Evolutionary conservation across 352 stramenopile genomes (phyloP).

Genomic region (Sclerospora graminicola): DNA sequence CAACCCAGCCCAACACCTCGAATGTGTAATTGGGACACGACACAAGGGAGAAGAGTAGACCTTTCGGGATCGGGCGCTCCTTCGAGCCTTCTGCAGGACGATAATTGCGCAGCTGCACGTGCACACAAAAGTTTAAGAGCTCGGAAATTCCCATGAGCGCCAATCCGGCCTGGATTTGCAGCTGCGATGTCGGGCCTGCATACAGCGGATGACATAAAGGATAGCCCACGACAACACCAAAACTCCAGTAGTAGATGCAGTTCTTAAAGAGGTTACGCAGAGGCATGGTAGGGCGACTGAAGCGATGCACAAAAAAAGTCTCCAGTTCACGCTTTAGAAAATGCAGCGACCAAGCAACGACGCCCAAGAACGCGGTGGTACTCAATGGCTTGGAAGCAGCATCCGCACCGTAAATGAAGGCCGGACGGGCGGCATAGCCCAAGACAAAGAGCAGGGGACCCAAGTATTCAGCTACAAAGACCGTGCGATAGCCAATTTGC

Average conservation of each 20-base stretch:
- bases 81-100: slow-evolving; percentile 67
- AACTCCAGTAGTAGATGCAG: slow-evolving; percentile 85
- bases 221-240: slow-evolving; percentile 76
- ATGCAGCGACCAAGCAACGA: slow-evolving; percentile 63
- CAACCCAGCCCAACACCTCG: slow-evolving; percentile 84
- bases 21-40: slow-evolving; percentile 89
- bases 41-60: slow-evolving; percentile 70
- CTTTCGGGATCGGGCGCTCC: slow-evolving; percentile 55
- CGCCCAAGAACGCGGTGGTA: slow-evolving; percentile 40
- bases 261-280: slow-evolving; percentile 88
- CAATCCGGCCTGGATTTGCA: slow-evolving; percentile 48
- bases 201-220: slow-evolving; percentile 74
- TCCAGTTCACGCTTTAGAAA: slow-evolving; percentile 85
- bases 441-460: slow-evolving; percentile 80
- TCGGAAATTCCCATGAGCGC: slow-evolving; percentile 62
- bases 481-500: slow-evolving; percentile 84
- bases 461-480: slow-evolving; percentile 83
- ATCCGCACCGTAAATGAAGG: slow-evolving; percentile 58
- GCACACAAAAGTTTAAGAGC: slow-evolving; percentile 74
- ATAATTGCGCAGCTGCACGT: slow-evolving; percentile 79
- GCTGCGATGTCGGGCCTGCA: slow-evolving; percentile 28
- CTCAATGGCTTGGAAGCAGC: slow-evolving; percentile 27
- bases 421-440: slow-evolving; percentile 55
- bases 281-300: slow-evolving; percentile 82
- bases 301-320: slow-evolving; percentile 86